Evolutionary conservation across 148 eudicot species (phyloP).

Genomic region (Rheum nobile): DNA sequence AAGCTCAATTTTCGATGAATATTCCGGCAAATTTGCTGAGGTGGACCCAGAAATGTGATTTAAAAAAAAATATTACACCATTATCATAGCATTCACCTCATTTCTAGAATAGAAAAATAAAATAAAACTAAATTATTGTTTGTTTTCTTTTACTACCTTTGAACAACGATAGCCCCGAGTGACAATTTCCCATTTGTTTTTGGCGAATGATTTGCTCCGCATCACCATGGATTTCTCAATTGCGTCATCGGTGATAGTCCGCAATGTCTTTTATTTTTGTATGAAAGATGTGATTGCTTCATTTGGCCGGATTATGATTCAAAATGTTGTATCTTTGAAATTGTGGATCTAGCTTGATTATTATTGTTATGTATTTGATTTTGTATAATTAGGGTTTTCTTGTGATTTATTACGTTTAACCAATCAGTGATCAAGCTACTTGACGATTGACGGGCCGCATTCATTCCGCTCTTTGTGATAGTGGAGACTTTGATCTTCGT

Average conservation of each 20-base stretch:
- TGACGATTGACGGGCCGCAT: constrained; percentile 34
- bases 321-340: neutral
- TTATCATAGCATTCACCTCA: no score
- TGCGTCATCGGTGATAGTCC: neutral
- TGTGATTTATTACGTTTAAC: neutral
- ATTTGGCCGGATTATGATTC: no score
- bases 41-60: no score
- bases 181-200: no score
- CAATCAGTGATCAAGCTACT: constrained; percentile 19
- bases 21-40: no score
- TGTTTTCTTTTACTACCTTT: no score
- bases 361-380: neutral
- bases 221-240: neutral
- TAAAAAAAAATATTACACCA: no score
- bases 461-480: constrained; percentile 37
- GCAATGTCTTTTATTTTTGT: neutral
- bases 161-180: no score
- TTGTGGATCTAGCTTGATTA: neutral
- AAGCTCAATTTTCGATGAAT: no score
- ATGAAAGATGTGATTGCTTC: no score
- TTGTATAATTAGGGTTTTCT: neutral
- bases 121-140: no score
- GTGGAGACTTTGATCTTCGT: constrained; percentile 32
- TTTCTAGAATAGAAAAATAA: no score
- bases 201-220: neutral